Base-by-base conservation (phyloP, 2,329 filamentous ascomycete species). In the Fusarium buxicola region DNA sequence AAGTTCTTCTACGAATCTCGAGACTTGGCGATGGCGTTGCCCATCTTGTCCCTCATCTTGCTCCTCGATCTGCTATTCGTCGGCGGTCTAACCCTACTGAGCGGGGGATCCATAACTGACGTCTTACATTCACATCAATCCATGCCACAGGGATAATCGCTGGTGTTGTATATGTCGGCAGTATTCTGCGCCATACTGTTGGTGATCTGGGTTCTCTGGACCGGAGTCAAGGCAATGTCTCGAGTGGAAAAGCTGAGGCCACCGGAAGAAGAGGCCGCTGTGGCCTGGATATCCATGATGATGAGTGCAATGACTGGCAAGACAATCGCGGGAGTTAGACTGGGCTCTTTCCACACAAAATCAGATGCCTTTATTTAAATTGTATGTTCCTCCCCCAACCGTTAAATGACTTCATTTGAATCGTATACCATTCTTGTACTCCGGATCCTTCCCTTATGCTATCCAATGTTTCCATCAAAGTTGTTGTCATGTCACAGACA, bases 21-120 rank as follows among this genome's bases (percentile, higher is more conserved):
- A 11, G 50, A 62, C 27, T 69, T 58, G 30, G 58, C 68, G 7
- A 58, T 62, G 53, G 41, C 51, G 8, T 59, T 70, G 3, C 54
- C 66, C 13, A 52, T 46, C 7, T 28, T 68, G n/a, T 62, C 53
- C 18, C 30, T 57, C 9, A 8, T 59, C 16, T 70, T 65, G 68
- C 7, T 61, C 9, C 35, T 59, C 27, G 51, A 44, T 16, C 16
- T 60, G 8, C 32, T 59, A 4, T n/a, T 56, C 27, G 24, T 63
- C 9, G 32, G 30, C 10, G 34, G 34, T n/a, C 7, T 46, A 12
- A 41, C 28, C 9, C n/a, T 65, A 4, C 12, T 60, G n/a, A 18
- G 12, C 16, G 28, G 28, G 1, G 57, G 65, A 1, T 28, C 56
- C 2, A 36, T 66, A 15, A 51, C 16, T 2, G 39, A 30, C 11